Base-by-base conservation (phyloP, 2,329 filamentous ascomycete species). In the Byssoonygena ceratinophila region DNA sequence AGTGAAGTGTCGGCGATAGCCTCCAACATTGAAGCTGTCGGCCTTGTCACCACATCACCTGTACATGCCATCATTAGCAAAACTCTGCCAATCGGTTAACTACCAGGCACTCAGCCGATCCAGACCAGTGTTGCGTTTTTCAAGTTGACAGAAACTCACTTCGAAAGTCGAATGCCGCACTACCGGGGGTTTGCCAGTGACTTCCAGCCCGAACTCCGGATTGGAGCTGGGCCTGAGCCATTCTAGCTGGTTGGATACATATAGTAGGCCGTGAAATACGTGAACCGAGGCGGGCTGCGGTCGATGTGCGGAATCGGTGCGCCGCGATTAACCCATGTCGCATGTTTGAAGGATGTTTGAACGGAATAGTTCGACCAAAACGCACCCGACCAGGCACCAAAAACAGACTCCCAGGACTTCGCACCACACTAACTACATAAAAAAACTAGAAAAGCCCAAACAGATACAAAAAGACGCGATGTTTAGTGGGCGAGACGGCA, bases 21-120 rank as follows among this genome's bases (percentile, higher is more conserved):
- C 41, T 78, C 73, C 34, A 96, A 81, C 90, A 95, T 96, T 3
- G 83, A 80, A 0, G 79, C 67, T 0, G 85, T 92, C 0, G 87
- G 87, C 1, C 83, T 85, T 2, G 88, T 94, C 63, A 85, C 75
- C 4, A 79, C 80, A 64, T 87, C 84, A 63, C 77, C 78, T 81
- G 57, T n/a, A 31, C n/a, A n/a, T n/a, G n/a, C 12, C 12, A 27
- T 23, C 18, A 31, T 54, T 18, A 52, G 45, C 25, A 41, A 34
- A 39, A 34, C 6, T 4, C 14, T 37, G n/a, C 14, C 18, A 4
- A 9, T 5, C 6, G 18, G 18, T 16, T 18, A n/a, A 18, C 11
- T 11, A n/a, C 32, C 6, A 34, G 14, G 7, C 12, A 9, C 14
- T 11, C 3, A 9, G 32, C 7, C 14, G 12, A 7, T 34, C 32